Conservation (phyloP, 148 eudicot species). For the Pharnaceum exiguum region DNA sequence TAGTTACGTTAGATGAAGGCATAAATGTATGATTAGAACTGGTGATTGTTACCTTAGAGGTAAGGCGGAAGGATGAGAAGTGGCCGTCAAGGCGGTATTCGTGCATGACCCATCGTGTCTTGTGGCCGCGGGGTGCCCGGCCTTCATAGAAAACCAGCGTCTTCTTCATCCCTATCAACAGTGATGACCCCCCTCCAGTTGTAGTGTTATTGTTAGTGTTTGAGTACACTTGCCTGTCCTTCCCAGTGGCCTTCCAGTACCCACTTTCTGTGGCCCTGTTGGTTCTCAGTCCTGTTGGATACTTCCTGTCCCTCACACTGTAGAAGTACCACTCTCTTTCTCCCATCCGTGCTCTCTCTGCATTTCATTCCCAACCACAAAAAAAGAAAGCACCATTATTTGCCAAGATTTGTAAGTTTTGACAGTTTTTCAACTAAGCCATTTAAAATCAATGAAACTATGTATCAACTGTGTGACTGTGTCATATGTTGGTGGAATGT, state of each 20-base stretch:
- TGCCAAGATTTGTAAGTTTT: too few relatives aligned
- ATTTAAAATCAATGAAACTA: too few relatives aligned
- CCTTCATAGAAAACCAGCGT: conserved; percentile 80
- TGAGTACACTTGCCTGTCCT: conserved; percentile 49
- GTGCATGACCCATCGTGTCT: conserved; percentile 85
- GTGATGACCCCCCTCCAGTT: not conserved
- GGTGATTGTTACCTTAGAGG: conserved; percentile 60
- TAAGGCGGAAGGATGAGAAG: conserved; percentile 53
- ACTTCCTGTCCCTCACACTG: conserved; percentile 73
- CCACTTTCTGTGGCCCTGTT: conserved; percentile 73
- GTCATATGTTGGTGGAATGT: too few relatives aligned
- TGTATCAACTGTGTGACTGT: too few relatives aligned
- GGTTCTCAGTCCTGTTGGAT: conserved; percentile 72
- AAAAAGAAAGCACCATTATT: not conserved
- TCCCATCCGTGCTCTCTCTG: conserved; percentile 75
- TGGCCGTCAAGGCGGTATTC: conserved; percentile 85
- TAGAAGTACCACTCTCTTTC: conserved; percentile 82
- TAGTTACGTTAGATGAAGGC: too few relatives aligned
- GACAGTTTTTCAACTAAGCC: too few relatives aligned
- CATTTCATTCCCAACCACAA: not conserved
- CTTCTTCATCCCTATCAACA: conserved; percentile 73
- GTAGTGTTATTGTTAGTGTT: not conserved
- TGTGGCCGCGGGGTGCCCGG: conserved; percentile 71
- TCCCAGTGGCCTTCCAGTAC: conserved; percentile 85
- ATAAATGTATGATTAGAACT: too few relatives aligned